These are phyloP conservation scores for Aspergillus vadensis DNA, from an alignment of 2,329 filamentous ascomycete genomes.

Conservation along the genomic window DNA sequence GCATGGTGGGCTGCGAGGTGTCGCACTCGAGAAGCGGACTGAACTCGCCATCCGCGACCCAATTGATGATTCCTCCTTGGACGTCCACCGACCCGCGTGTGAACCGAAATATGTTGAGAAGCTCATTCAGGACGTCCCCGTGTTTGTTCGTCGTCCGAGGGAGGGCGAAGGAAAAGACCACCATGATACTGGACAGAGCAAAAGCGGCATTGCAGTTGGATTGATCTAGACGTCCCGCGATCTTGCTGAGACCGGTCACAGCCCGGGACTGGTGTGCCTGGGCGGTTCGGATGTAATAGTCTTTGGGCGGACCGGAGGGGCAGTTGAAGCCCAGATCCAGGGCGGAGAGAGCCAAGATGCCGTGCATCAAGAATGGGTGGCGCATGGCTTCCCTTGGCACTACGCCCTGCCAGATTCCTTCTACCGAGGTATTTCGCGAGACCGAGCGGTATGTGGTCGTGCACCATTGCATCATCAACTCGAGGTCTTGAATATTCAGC, in stretches of 20 bases:
- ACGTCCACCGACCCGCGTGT: slow-evolving; percentile 34
- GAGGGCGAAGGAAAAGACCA: slow-evolving; percentile 39
- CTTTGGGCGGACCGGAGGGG: slow-evolving; percentile 19
- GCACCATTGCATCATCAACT: slow-evolving; percentile 41
- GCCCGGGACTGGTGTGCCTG: slow-evolving; percentile 32
- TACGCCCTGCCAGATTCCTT: slow-evolving; percentile 34
- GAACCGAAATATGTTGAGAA: slow-evolving; percentile 33
- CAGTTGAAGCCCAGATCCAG: slow-evolving; percentile 32
- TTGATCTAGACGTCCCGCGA: slow-evolving; percentile 23
- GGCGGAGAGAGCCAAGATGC: slow-evolving; percentile 39
- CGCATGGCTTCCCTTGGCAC: slow-evolving; percentile 35
- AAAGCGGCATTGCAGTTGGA: slow-evolving; percentile 41
- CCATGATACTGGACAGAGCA: slow-evolving; percentile 36
- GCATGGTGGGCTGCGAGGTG: slow-evolving; percentile 32
- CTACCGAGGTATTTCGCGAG: slow-evolving; percentile 26
- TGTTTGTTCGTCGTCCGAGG: slow-evolving; percentile 16
- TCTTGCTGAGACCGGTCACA: slow-evolving; percentile 27
- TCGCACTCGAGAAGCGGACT: slow-evolving; percentile 29
- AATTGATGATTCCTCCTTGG: slow-evolving; percentile 26
- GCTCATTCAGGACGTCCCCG: slow-evolving; percentile 30
- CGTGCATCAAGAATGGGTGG: slow-evolving; percentile 36
- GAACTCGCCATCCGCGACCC: slow-evolving; percentile 31
- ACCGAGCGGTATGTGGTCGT: slow-evolving; percentile 37
- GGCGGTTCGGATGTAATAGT: slow-evolving; percentile 31
- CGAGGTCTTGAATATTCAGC: slow-evolving; percentile 33